A percentile compares a stretch with the other conserved stretches of the same genome.
Evolutionary conservation across 768 basidiomycete species (phyloP).

Genomic region (Suillus cothurnatus): DNA sequence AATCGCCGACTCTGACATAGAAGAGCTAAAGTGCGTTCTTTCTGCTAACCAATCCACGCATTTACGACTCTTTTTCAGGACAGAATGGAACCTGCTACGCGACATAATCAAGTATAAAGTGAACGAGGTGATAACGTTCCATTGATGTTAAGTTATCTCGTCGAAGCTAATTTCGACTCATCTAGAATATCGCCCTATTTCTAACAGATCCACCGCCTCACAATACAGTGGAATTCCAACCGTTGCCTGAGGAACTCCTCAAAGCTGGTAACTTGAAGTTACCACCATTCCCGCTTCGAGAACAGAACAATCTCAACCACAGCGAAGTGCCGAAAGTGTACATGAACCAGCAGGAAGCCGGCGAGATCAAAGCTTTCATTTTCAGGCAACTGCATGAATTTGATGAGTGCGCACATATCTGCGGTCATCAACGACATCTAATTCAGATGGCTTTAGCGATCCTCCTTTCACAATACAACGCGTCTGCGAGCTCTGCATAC

Average conservation of each 20-base stretch:
- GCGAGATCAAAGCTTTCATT: slow-evolving; percentile 55
- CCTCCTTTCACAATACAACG: slow-evolving; percentile 92
- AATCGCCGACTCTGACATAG: slow-evolving; percentile 64
- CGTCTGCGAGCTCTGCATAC: slow-evolving; percentile 76
- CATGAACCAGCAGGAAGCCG: slow-evolving; percentile 64
- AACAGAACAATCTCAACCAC: slow-evolving; percentile 48
- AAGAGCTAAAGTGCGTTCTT: slow-evolving; percentile 50
- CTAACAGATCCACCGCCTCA: slow-evolving; percentile 39
- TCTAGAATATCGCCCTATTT: slow-evolving; percentile 54
- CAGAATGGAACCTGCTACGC: slow-evolving; percentile 71
- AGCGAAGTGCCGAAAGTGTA: slow-evolving; percentile 57
- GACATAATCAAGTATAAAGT: slow-evolving; percentile 75
- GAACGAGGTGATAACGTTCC: slow-evolving; percentile 49
- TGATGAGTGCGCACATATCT: slow-evolving; percentile 57
- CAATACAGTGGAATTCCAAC: slow-evolving; percentile 28
- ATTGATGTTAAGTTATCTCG: not conserved
- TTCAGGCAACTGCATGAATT: slow-evolving; percentile 72
- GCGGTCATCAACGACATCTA: slow-evolving; percentile 8
- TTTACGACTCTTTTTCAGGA: slow-evolving; percentile 39
- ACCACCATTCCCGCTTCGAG: slow-evolving; percentile 72
- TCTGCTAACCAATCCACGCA: slow-evolving; percentile 5
- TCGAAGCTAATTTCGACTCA: slow-evolving; percentile 2
- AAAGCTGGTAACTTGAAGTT: slow-evolving; percentile 63
- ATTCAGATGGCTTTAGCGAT: slow-evolving; percentile 35
- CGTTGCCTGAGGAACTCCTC: slow-evolving; percentile 46